Percentiles rank a stretch among this genome's conserved stretches.
phyloP scores from a whole-genome alignment of 2,329 filamentous ascomycete genomes.

The Tympanopsis confertula region DNA sequence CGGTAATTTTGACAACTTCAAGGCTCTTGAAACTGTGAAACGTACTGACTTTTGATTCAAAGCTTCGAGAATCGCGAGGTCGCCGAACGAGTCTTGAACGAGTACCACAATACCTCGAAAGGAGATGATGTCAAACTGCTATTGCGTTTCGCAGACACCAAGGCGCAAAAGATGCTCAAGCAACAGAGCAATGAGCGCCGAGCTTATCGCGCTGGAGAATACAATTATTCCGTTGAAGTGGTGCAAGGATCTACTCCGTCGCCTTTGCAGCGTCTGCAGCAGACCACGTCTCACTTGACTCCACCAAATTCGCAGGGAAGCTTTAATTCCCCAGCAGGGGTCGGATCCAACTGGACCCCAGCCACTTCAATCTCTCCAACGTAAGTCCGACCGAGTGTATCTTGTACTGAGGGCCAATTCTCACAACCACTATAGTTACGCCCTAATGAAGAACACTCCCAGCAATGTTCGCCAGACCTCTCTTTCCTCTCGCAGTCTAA shows the following conservation, averaged over 20 bases:
- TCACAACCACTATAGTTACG: not conserved
- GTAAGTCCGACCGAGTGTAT: conserved; percentile 16
- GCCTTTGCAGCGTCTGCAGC: conserved; percentile 25
- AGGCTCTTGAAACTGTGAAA: conserved; percentile 4
- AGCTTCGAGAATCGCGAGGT: conserved; percentile 52
- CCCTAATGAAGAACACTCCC: not conserved
- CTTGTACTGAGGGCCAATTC: too few species aligned
- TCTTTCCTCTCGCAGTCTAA: not conserved
- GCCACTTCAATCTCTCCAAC: conserved; percentile 32
- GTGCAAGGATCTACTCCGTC: conserved; percentile 29
- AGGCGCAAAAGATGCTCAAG: conserved; percentile 57
- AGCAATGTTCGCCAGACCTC: not conserved
- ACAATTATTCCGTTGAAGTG: conserved; percentile 35
- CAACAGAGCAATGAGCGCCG: conserved; percentile 54
- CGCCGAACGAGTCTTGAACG: conserved; percentile 47
- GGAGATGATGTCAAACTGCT: conserved; percentile 46
- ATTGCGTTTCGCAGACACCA: conserved; percentile 55
- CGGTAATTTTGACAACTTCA: conserved; percentile 28
- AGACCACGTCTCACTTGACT: conserved; percentile 23
- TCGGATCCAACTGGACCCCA: conserved; percentile 28
- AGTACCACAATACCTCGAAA: conserved; percentile 44
- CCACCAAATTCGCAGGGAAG: conserved; percentile 22
- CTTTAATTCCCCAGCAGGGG: conserved; percentile 26
- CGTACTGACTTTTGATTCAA: conserved; percentile 6
- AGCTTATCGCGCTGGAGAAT: conserved; percentile 55